These are phyloP conservation scores for Mariannaea sp. DNA, from an alignment of 2,329 filamentous ascomycete species.

Conservation along the genomic window DNA sequence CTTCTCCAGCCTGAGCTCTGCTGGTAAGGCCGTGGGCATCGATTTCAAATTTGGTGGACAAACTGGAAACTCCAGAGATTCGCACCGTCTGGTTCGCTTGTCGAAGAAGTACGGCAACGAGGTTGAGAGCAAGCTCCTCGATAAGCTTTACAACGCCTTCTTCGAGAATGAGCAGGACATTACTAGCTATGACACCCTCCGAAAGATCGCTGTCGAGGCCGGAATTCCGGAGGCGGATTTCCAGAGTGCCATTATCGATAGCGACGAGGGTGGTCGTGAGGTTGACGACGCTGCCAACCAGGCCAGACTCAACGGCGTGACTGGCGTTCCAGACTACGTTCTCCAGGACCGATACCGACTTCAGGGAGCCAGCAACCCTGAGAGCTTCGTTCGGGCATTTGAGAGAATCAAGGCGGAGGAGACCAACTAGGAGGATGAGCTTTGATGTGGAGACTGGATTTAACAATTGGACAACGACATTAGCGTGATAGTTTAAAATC, in stretches of 20 bases:
- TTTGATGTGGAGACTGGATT: not conserved
- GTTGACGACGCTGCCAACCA: slow-evolving; percentile 40
- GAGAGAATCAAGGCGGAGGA: slow-evolving; percentile 54
- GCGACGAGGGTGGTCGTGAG: slow-evolving; percentile 53
- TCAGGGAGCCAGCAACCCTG: slow-evolving; percentile 70
- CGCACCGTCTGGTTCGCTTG: slow-evolving; percentile 65
- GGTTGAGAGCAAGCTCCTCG: slow-evolving; percentile 61
- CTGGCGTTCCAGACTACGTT: slow-evolving; percentile 74
- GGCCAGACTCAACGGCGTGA: slow-evolving; percentile 48
- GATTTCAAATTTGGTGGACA: slow-evolving; percentile 64
- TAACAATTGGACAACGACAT: not conserved
- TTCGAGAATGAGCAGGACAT: slow-evolving; percentile 52
- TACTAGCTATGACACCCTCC: slow-evolving; percentile 47
- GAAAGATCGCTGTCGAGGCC: slow-evolving; percentile 38
- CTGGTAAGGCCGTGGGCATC: slow-evolving; percentile 47
- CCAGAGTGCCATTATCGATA: slow-evolving; percentile 45
- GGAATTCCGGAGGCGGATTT: slow-evolving; percentile 54
- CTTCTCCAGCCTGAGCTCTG: slow-evolving; percentile 36
- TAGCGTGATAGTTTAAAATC: slow-evolving; percentile 9
- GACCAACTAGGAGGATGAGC: slow-evolving; percentile 12
- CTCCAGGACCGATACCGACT: slow-evolving; percentile 71
- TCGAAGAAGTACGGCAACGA: slow-evolving; percentile 55
- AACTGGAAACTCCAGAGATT: slow-evolving; percentile 78
- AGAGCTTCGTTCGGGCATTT: slow-evolving; percentile 69
- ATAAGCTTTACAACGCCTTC: slow-evolving; percentile 48